Evolutionary conservation across 148 eudicot genomes (phyloP).

Genomic region (Linanthus parryae): DNA sequence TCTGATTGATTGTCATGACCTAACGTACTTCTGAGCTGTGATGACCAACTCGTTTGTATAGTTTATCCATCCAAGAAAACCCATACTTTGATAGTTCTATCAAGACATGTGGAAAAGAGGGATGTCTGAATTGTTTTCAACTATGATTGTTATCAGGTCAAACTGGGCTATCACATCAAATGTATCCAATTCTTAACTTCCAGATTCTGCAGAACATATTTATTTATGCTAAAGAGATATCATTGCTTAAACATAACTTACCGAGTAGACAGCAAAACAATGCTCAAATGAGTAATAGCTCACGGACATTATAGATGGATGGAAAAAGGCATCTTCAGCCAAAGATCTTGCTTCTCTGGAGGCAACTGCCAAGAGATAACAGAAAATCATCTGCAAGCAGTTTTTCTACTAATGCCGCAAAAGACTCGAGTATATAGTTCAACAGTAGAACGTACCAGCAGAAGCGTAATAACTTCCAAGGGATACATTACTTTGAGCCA

Average conservation of each 20-base stretch:
- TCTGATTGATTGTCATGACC: too few relatives aligned
- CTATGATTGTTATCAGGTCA: too few relatives aligned
- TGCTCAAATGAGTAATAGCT: conserved; percentile 99
- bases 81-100: too few relatives aligned
- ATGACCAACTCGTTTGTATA: too few relatives aligned
- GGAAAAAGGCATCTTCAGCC: conserved; percentile 97
- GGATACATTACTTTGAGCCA: conserved; percentile 66
- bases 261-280: conserved; percentile 97
- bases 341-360: conserved; percentile 83
- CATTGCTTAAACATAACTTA: conserved; percentile 20
- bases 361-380: conserved; percentile 70
- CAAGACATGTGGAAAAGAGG: too few relatives aligned
- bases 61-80: too few relatives aligned
- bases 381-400: conserved; percentile 13
- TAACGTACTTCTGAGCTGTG: too few relatives aligned
- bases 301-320: conserved; percentile 93
- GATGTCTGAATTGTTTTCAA: too few relatives aligned
- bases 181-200: background rate
- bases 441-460: conserved; percentile 50
- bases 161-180: background rate
- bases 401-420: background rate
- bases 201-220: too few relatives aligned
- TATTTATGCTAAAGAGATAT: background rate
- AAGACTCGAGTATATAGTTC: background rate
- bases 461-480: conserved; percentile 64